Evolutionary conservation across 306 rosid species (phyloP).

Genomic region (Corylus heterophylla): DNA sequence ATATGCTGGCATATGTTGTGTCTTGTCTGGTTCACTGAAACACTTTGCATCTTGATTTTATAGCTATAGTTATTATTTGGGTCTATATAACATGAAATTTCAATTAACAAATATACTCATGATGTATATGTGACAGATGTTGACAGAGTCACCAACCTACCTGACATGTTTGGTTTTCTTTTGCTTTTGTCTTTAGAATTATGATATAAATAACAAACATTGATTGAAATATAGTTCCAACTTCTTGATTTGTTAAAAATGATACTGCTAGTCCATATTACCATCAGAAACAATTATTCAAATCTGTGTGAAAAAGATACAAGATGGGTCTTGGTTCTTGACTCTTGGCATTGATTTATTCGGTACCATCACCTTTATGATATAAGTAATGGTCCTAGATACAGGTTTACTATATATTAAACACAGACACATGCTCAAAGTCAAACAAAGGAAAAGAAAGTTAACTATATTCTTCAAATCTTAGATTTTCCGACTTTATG

Average conservation of each 20-base stretch:
- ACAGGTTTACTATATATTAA: neutral
- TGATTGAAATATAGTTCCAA: neutral
- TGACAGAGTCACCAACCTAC: neutral
- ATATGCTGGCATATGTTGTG: conserved; percentile 8
- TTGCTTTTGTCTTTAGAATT: neutral
- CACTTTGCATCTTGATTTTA: neutral
- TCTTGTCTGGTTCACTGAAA: neutral
- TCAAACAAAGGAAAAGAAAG: neutral
- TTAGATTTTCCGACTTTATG: neutral
- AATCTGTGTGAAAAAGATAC: neutral
- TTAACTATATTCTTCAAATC: neutral
- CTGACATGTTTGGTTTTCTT: neutral
- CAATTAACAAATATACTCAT: neutral
- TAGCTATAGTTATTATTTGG: neutral
- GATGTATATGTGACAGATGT: neutral
- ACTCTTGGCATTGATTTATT: neutral
- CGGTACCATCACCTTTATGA: neutral
- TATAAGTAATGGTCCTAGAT: neutral
- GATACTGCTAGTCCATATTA: neutral
- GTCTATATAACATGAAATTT: neutral
- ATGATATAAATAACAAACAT: neutral
- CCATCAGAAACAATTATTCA: neutral
- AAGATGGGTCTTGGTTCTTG: neutral
- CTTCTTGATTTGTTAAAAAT: neutral
- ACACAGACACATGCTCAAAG: neutral